Evolutionary conservation across 2,329 filamentous ascomycete genomes (phyloP), one percentile per base, ranked within the genome.

Genomic region (Parascedosporium putredinis): DNA sequence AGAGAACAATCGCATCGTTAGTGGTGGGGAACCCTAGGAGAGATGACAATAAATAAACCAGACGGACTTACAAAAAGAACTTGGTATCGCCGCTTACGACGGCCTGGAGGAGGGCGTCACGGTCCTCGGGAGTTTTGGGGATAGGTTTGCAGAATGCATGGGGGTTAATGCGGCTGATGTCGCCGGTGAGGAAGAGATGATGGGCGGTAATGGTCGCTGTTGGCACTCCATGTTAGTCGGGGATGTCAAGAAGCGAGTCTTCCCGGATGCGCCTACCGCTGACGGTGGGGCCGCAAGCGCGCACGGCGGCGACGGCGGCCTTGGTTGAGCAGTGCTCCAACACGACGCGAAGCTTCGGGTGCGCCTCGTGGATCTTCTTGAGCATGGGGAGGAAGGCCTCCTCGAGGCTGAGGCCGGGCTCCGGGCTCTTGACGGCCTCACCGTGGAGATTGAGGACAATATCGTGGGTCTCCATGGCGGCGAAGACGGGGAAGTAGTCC

Each of bases 401-500:
- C 56, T 73, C 70, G 3, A 72, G 59, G 1, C 71, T 70, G 27
- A 64, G 55, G 22, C 62, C 64, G 2, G 74, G 74, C 0, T 81
- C 64, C 44, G 67, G 60, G 3, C 64, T 61, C 51, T 66, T 66
- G 2, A 67, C 83, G n/a, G 84, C 79, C 67, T 96, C 91, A 56
- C 90, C 91, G 64, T 97, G 90, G n/a, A 97, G 72, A 68, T 96
- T 96, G 38, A 94, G 75, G n/a, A 94, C 77, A 62, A 95, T 73
- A 56, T 83, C 81, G 56, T 89, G 79, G 52, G 82, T 70, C 62
- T 95, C 85, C 90, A 97, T 96, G 55, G 87, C 86, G n/a, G 75
- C 78, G 61, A 97, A 95, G 12, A 91, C 86, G 5, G 81, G 78
- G 61, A 86, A 85, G 67, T 88, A 91, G 27, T 74, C 68, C 53